These are phyloP conservation scores for Auriscalpium orientale DNA, from an alignment of 768 basidiomycete genomes.

Conservation along the genomic window DNA sequence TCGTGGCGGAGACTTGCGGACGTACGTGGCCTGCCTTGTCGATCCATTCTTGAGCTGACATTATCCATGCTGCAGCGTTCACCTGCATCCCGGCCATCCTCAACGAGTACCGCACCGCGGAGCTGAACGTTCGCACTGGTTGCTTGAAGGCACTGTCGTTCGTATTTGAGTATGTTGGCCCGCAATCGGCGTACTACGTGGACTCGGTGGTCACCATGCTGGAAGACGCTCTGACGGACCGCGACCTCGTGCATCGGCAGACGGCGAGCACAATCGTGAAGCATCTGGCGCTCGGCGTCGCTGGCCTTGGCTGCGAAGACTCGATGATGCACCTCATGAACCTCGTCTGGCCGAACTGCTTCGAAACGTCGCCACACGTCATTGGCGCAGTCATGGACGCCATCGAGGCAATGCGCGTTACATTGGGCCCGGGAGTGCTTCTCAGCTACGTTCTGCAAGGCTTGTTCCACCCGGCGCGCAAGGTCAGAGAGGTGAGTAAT, in stretches of 20 bases:
- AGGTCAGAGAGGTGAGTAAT: conserved; percentile 80
- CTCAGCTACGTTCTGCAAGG: conserved; percentile 92
- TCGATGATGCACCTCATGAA: conserved; percentile 98
- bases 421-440: conserved; percentile 87
- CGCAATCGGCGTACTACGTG: conserved; percentile 92
- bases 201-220: conserved; percentile 97
- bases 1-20: conserved; percentile 91
- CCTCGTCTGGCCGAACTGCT: conserved; percentile 98
- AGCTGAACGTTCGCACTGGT: conserved; percentile 96
- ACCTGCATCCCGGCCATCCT: conserved; percentile 98
- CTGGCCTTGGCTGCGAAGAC: conserved; percentile 96
- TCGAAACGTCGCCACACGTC: conserved; percentile 96
- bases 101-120: conserved; percentile 97
- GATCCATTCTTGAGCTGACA: background rate
- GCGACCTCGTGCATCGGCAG: conserved; percentile 96
- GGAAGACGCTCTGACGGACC: conserved; percentile 96
- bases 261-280: conserved; percentile 98
- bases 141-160: conserved; percentile 98
- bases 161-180: conserved; percentile 98
- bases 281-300: conserved; percentile 93
- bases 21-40: conserved; percentile 26
- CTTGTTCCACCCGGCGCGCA: conserved; percentile 93
- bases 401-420: conserved; percentile 94
- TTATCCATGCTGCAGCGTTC: conserved; percentile 50
- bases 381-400: conserved; percentile 99